phyloP scores from a whole-genome alignment of 106 monocot species.

The Phalaenopsis aphrodite region DNA sequence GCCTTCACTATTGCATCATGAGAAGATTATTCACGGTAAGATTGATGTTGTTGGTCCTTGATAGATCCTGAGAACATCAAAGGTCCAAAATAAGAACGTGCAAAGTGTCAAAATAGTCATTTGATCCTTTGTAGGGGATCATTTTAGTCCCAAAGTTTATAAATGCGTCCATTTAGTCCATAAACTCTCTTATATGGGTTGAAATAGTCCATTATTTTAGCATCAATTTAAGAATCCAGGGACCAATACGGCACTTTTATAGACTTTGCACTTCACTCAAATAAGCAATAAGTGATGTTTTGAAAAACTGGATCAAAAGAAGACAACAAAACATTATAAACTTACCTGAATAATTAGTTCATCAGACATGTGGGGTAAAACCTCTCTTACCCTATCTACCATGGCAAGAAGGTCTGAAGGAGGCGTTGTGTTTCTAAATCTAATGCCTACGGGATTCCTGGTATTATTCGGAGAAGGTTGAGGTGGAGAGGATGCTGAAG shows the following conservation, averaged over 20 bases:
- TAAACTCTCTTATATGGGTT: too few species aligned
- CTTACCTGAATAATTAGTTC: conserved; percentile 91
- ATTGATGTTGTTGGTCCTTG: conserved; percentile 59
- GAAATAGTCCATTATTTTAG: too few species aligned
- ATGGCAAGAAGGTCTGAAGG: conserved; percentile 53
- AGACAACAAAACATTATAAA: background rate
- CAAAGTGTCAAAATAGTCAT: too few species aligned
- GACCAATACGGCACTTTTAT: too few species aligned
- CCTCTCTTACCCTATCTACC: conserved; percentile 82
- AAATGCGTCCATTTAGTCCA: too few species aligned
- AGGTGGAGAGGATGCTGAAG: conserved; percentile 18
- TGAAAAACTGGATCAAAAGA: background rate
- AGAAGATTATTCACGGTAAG: conserved; percentile 88
- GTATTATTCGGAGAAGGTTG: conserved; percentile 22
- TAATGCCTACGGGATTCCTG: conserved; percentile 30
- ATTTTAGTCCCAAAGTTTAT: too few species aligned
- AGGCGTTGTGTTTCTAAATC: conserved; percentile 43
- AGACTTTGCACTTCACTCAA: too few species aligned
- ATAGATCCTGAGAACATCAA: conserved; percentile 44
- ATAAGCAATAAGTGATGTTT: background rate
- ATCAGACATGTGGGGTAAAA: conserved; percentile 88
- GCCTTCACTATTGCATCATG: conserved; percentile 14
- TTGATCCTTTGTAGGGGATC: too few species aligned
- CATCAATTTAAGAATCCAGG: too few species aligned
- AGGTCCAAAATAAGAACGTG: background rate